Conservation (phyloP, 768 basidiomycete species). For the Amylocystis lapponica region DNA sequence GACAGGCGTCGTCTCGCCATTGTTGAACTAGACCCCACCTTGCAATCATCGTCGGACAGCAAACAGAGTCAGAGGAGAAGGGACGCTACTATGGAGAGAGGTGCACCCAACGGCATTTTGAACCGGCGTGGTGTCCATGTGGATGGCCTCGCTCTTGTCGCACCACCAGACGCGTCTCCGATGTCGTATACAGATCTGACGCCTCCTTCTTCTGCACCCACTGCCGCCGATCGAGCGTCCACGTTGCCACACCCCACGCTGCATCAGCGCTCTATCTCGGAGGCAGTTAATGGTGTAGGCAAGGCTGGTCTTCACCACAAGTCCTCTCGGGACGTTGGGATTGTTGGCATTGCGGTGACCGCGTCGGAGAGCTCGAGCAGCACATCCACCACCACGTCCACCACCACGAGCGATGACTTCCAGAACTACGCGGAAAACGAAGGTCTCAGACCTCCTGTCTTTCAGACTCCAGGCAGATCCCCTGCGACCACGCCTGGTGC, state of each 20-base stretch:
- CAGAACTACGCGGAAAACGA: conserved; percentile 2
- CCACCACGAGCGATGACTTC: not conserved
- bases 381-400: too few relatives aligned
- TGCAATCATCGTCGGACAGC: conserved; percentile 20
- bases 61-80: conserved; percentile 13
- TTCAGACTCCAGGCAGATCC: conserved; percentile 29
- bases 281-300: conserved; percentile 23
- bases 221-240: conserved; percentile 4
- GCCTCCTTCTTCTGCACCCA: conserved; percentile 45
- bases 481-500: conserved; percentile 25
- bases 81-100: not conserved
- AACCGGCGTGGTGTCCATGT: conserved; percentile 22
- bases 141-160: conserved; percentile 57
- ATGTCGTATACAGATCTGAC: conserved; percentile 46
- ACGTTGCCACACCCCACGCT: conserved; percentile 1
- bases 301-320: conserved; percentile 33
- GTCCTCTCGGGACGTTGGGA: conserved; percentile 44
- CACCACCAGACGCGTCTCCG: conserved; percentile 64
- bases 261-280: conserved; percentile 47
- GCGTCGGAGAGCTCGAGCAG: conserved; percentile 11
- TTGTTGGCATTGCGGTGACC: conserved; percentile 41
- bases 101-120: conserved; percentile 8
- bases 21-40: conserved; percentile 48
- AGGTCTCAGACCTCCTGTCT: conserved; percentile 26
- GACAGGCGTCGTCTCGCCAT: conserved; percentile 66